Conservation (phyloP, 2,329 filamentous ascomycete species). For the Dendryphion nanum region DNA sequence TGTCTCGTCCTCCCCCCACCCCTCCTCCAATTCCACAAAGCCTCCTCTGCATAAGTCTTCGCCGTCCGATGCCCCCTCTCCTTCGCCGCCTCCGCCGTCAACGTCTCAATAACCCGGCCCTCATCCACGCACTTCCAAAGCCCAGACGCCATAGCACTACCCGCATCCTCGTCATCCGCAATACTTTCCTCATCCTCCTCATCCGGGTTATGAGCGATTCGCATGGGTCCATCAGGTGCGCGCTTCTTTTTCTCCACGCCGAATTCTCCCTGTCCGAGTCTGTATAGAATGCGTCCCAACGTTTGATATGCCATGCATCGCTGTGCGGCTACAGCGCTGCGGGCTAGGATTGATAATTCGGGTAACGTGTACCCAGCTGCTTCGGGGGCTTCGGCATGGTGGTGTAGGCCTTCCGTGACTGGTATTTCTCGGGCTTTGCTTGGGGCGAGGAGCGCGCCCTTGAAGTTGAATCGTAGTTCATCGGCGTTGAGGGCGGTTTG, state of each 20-base stretch:
- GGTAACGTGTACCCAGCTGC: slow-evolving; percentile 91
- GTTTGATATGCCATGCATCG: slow-evolving; percentile 91
- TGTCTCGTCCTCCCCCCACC: slow-evolving; percentile 63
- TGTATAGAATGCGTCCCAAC: slow-evolving; percentile 78
- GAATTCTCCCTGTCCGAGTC: slow-evolving; percentile 73
- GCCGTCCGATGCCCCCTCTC: slow-evolving; percentile 74
- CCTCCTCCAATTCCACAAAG: slow-evolving; percentile 82
- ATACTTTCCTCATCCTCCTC: slow-evolving; percentile 30
- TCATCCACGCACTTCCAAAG: slow-evolving; percentile 81
- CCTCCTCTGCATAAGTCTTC: slow-evolving; percentile 81
- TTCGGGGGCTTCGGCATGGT: slow-evolving; percentile 89
- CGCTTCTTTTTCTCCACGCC: slow-evolving; percentile 50
- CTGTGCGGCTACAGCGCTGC: slow-evolving; percentile 82
- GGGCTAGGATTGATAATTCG: slow-evolving; percentile 76
- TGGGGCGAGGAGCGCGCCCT: slow-evolving; percentile 76
- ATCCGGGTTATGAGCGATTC: slow-evolving; percentile 39
- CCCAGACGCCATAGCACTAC: slow-evolving; percentile 61
- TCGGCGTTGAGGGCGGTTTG: slow-evolving; percentile 70
- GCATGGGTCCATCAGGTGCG: slow-evolving; percentile 49
- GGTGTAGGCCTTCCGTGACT: slow-evolving; percentile 77
- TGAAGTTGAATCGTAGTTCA: slow-evolving; percentile 85
- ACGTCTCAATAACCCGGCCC: slow-evolving; percentile 71
- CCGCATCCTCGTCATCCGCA: slow-evolving; percentile 38
- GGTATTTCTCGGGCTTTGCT: slow-evolving; percentile 71
- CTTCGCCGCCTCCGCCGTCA: slow-evolving; percentile 71